Conservation (phyloP, 495 filamentous ascomycete species). For the Xylaria curta region DNA sequence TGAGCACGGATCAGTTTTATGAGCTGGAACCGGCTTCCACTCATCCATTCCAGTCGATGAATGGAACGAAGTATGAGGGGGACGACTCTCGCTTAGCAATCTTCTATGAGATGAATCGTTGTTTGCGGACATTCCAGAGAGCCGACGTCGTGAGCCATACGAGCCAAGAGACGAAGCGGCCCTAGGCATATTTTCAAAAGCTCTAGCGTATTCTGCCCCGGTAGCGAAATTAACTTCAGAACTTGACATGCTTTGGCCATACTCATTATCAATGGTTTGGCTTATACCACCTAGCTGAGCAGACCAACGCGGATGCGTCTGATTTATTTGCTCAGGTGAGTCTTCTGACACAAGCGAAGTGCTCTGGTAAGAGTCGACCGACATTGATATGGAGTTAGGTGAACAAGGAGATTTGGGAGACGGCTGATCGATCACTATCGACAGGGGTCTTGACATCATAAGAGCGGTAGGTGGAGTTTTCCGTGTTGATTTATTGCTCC, state of each 20-base stretch:
- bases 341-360: conserved; percentile 11
- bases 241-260: neutral
- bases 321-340: conserved; percentile 22
- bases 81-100: conserved; percentile 26
- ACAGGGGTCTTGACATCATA: conserved; percentile 52
- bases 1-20: conserved; percentile 18
- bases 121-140: conserved; percentile 21
- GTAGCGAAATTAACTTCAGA: neutral
- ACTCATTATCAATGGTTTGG: neutral
- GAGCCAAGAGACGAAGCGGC: conserved; percentile 36
- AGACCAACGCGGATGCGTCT: neutral
- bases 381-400: conserved; percentile 21
- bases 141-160: conserved; percentile 28
- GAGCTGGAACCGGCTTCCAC: neutral
- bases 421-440: conserved; percentile 57
- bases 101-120: conserved; percentile 27
- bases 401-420: conserved; percentile 43
- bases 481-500: conserved; percentile 35
- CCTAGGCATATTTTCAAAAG: conserved; percentile 30
- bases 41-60: conserved; percentile 27
- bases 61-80: conserved; percentile 25
- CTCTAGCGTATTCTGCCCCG: neutral
- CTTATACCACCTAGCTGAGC: neutral
- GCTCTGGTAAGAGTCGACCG: conserved; percentile 21
- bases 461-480: conserved; percentile 51